Percentiles rank a stretch among this genome's conserved stretches.
phyloP scores from a whole-genome alignment of 1,139 yeast species.

The Zygosaccharomyces pseudobailii region DNA sequence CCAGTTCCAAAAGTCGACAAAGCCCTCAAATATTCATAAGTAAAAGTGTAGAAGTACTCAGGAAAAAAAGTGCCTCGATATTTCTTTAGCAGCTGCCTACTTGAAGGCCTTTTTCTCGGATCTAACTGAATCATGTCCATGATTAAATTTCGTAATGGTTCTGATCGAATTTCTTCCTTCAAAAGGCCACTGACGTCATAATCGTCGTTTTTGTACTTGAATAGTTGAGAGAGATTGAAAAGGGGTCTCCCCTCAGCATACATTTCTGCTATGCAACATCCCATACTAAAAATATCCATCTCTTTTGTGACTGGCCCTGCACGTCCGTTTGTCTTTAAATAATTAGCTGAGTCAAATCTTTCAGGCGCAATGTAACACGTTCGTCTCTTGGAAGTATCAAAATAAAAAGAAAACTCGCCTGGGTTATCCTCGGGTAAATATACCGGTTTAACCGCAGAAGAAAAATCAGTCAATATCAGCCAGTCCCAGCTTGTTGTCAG shows the following conservation, averaged over 20 bases:
- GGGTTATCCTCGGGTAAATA: slow-evolving; percentile 91
- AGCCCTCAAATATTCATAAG: slow-evolving; percentile 60
- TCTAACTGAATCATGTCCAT: slow-evolving; percentile 57
- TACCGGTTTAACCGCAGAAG: slow-evolving; percentile 71
- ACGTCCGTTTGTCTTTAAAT: slow-evolving; percentile 28
- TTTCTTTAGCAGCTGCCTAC: slow-evolving; percentile 48
- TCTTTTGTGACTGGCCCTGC: slow-evolving; percentile 47
- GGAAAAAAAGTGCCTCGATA: slow-evolving; percentile 61
- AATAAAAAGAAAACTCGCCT: slow-evolving; percentile 86
- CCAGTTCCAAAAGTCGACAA: slow-evolving; percentile 34
- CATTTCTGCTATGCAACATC: slow-evolving; percentile 89
- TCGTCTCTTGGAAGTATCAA: slow-evolving; percentile 83
- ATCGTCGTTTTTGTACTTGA: slow-evolving; percentile 71
- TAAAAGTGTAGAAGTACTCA: slow-evolving; percentile 59
- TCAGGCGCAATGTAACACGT: slow-evolving; percentile 95
- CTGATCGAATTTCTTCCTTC: slow-evolving; percentile 50
- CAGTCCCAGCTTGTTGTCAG: slow-evolving; percentile 88
- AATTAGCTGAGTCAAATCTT: slow-evolving; percentile 47
- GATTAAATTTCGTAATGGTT: slow-evolving; percentile 49
- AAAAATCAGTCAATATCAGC: slow-evolving; percentile 78
- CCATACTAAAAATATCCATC: slow-evolving; percentile 88
- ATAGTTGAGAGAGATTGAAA: slow-evolving; percentile 80
- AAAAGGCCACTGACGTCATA: slow-evolving; percentile 47
- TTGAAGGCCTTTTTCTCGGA: slow-evolving; percentile 56
- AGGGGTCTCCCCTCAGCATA: slow-evolving; percentile 82